A percentile compares a stretch with the other conserved stretches of the same genome.
These are phyloP conservation scores for Agaricus sinodeliciosus DNA, from an alignment of 768 basidiomycete species.

Conservation along the genomic window DNA sequence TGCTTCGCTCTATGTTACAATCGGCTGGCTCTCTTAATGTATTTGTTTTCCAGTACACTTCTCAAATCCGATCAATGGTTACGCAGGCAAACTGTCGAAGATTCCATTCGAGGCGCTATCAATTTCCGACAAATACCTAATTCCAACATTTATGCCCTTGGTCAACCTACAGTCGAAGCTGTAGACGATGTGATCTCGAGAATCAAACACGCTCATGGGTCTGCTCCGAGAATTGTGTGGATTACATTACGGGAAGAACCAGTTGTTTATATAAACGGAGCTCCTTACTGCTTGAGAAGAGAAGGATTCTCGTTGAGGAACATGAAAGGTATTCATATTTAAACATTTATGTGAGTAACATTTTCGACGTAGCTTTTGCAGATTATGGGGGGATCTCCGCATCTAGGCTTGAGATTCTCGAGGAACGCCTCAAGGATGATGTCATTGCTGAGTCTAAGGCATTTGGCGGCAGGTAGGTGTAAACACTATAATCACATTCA, in stretches of 20 bases:
- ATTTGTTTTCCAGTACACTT: conserved; percentile 47
- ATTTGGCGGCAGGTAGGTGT: conserved; percentile 72
- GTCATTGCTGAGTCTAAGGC: conserved; percentile 74
- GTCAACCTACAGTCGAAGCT: conserved; percentile 87
- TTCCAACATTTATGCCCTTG: conserved; percentile 84
- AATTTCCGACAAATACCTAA: conserved; percentile 85
- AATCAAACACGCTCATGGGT: conserved; percentile 55
- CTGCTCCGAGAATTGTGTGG: conserved; percentile 70
- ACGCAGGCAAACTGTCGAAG: conserved; percentile 53
- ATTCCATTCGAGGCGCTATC: conserved; percentile 84
- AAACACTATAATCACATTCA: neutral
- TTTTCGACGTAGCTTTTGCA: conserved; percentile 17
- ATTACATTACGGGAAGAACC: conserved; percentile 92
- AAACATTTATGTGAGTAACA: neutral
- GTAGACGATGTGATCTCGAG: conserved; percentile 71
- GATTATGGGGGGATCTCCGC: conserved; percentile 96
- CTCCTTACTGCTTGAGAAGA: conserved; percentile 83
- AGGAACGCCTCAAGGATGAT: conserved; percentile 85
- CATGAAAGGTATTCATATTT: conserved; percentile 65
- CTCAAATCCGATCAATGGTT: conserved; percentile 94
- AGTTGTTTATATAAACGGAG: conserved; percentile 87
- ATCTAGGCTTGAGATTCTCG: conserved; percentile 80
- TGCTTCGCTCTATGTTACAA: conserved; percentile 10
- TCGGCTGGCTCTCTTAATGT: neutral
- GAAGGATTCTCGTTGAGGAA: conserved; percentile 86